Evolutionary conservation across 495 filamentous ascomycete species (phyloP), one percentile per base, ranked within the genome.

Genomic region (Neurospora hispaniola): DNA sequence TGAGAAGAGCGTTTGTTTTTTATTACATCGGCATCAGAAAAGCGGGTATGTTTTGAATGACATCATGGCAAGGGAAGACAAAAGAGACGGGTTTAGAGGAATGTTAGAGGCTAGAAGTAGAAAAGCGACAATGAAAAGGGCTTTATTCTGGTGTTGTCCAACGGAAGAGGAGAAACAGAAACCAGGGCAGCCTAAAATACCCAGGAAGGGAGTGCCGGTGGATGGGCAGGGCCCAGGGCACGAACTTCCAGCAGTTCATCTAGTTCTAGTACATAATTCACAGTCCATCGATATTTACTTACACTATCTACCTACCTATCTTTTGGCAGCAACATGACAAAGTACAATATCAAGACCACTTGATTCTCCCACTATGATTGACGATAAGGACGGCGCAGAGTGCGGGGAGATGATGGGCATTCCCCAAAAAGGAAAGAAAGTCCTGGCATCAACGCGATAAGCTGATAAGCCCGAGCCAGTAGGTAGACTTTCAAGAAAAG

Each of bases 361-460:
- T 31, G 27, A 31, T 31, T 31, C 27, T 31, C 1, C 2, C 27
- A 31, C 2, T 31, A 31, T 31, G 27, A 2, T 62, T 62, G 54
- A 5, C 48, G 48, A 59, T 59, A 59, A 59, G 48, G 0, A 31
- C 12, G 48, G 23, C 54, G 23, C 54, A 62, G 23, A 62, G 12
- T 62, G 48, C 23, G 48, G 48, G 48, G 48, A 59, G 48, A 59
- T 31, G 23, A 62, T 20, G 10, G 12, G 23, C 23, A 23, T 72
- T 23, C 75, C 75, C 71, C 66, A 76, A 71, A 4, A 4, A 23
- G 71, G 75, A 66, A 62, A 76, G 16, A 74, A 76, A 74, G 73
- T 74, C 75, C 75, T 59, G 75, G 72, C 20, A 12, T 62, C 5
- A 12, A 23, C 23, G 54, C 6, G 54, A 62, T 62, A 62, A 62